Percentiles rank a stretch among this genome's conserved stretches.
Evolutionary conservation across 1,139 yeast species (phyloP).

Genomic region (Debaryomyces robertsiae): DNA sequence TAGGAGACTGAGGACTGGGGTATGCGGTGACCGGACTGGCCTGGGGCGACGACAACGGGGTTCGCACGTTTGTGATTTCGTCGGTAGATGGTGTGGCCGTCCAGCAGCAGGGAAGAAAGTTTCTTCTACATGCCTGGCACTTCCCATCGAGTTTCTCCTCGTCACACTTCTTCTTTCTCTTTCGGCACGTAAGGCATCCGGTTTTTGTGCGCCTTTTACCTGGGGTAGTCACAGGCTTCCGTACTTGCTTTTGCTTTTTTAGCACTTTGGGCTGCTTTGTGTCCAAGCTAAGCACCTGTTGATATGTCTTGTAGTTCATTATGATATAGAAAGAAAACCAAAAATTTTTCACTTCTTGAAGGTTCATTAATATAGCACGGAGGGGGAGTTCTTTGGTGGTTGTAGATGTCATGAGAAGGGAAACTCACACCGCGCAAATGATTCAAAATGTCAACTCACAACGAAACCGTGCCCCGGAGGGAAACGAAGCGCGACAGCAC

Average conservation of each 20-base stretch:
- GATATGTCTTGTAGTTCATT: slow-evolving; percentile 42
- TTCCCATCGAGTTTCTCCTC: slow-evolving; percentile 47
- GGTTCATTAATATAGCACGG: background rate
- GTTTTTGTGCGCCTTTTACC: slow-evolving; percentile 38
- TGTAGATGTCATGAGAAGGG: background rate
- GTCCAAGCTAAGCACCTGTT: slow-evolving; percentile 43
- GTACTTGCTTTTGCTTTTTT: slow-evolving; percentile 15
- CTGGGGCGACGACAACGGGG: slow-evolving; percentile 7
- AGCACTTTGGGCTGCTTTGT: slow-evolving; percentile 22
- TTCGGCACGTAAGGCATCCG: slow-evolving; percentile 49
- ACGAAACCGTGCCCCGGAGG: slow-evolving; percentile 1
- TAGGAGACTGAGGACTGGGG: slow-evolving; percentile 20
- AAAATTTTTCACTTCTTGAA: slow-evolving; percentile 3
- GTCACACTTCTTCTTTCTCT: slow-evolving; percentile 52
- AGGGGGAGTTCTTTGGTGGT: slow-evolving; percentile 1
- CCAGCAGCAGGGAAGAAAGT: slow-evolving; percentile 51
- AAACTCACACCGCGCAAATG: slow-evolving; percentile 6
- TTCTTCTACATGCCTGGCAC: slow-evolving; percentile 51
- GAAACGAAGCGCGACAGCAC: slow-evolving; percentile 7
- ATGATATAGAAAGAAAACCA: slow-evolving; percentile 8
- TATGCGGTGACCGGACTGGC: slow-evolving; percentile 16
- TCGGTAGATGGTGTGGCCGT: slow-evolving; percentile 19
- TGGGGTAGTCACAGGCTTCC: slow-evolving; percentile 13
- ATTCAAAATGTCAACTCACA: slow-evolving; percentile 2
- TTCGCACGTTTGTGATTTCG: background rate